Evolutionary conservation across 371 early-diverging fungal species (phyloP).

Genomic region (Rhizopus microsporus): DNA sequence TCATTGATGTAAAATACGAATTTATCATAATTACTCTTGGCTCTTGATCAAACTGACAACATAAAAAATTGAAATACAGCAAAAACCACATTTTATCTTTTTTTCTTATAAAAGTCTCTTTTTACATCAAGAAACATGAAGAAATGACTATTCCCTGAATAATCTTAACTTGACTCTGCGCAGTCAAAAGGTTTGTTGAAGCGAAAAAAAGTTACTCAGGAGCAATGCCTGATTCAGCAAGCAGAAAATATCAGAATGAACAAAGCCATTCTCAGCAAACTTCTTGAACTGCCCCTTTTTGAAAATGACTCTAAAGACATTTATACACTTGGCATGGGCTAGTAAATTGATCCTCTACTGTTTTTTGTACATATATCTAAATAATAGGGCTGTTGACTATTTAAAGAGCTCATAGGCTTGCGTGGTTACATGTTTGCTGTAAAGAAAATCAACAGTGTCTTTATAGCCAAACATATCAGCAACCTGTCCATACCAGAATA

Average conservation of each 20-base stretch:
- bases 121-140: no score
- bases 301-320: constrained; percentile 12
- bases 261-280: constrained; percentile 23
- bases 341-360: constrained; percentile 18
- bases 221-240: constrained; percentile 22
- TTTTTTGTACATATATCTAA: constrained; percentile 19
- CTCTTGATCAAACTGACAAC: no score
- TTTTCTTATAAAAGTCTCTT: no score
- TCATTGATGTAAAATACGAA: no score
- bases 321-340: constrained; percentile 17
- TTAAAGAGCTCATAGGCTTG: constrained; percentile 19
- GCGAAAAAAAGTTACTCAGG: constrained; percentile 17
- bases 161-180: no score
- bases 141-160: no score
- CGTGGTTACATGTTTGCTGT: constrained; percentile 25
- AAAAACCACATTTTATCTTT: no score
- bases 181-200: no score
- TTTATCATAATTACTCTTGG: no score
- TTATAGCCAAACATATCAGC: constrained; percentile 22
- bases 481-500: constrained; percentile 26
- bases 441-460: constrained; percentile 22
- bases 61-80: no score
- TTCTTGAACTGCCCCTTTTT: constrained; percentile 20
- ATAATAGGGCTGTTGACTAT: constrained; percentile 18
- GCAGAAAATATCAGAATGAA: constrained; percentile 25